Evolutionary conservation across 768 basidiomycete genomes (phyloP), one percentile per base, ranked within the genome.

Genomic region (Hygrophoropsis aurantiaca): DNA sequence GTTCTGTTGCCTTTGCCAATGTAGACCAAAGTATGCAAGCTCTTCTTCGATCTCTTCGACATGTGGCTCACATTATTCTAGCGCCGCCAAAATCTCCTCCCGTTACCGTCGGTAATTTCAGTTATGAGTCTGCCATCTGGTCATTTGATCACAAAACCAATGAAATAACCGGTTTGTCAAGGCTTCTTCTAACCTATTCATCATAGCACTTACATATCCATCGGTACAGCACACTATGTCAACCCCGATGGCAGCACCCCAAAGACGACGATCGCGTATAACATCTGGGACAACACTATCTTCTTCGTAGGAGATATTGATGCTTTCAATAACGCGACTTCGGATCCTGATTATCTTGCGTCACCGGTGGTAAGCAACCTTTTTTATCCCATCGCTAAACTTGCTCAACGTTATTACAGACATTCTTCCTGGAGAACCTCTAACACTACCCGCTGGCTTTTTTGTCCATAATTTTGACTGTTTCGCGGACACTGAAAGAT

Each of bases 121-220:
- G 59, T 21, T 67, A 63, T 38, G 74, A 79, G 54, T 78, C 77
- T 20, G 65, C 74, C 20, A 75, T 79, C 46, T 80, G 78, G 78
- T 57, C 66, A 25, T 56, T 73, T 42, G 51, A 78, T 51, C 50
- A 55, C 3, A 49, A 48, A 11, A 74, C 72, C 6, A 59, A 66
- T 26, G 61, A 76, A 54, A 54, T 80, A 23, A 67, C 60, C 44
- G 68, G 78, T 78, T 47, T 45, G 61, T 20, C 7, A 27, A 37
- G 20, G 11, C 36, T 30, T 33, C 21, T 40, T 35, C 13, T 18
- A n/a, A 23, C 30, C 19, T 19, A 8, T 26, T 23, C 30, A 4
- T 21, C 35, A 32, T 21, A 24, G 18, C 24, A 24, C 49, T 27
- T 2, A 33, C 21, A 11, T 40, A 10, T 18, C 18, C 37, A 9